phyloP scores from a whole-genome alignment of 2,329 filamentous ascomycete species.

The Pseudodiploospora longispora region DNA sequence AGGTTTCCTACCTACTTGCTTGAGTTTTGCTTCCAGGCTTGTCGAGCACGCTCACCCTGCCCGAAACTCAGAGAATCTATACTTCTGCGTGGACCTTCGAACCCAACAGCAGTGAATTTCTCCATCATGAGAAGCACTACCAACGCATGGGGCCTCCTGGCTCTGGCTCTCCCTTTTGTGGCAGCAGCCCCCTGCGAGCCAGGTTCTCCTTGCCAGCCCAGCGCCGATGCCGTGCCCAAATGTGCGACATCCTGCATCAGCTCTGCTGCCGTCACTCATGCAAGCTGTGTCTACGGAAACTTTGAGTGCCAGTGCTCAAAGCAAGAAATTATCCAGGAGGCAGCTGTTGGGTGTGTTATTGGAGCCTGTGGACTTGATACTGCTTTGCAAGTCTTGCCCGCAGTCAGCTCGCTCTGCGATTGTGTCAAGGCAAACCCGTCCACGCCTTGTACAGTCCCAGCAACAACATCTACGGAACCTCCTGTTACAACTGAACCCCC shows the following conservation, averaged over 20 bases:
- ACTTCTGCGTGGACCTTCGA: neutral
- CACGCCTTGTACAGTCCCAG: constrained; percentile 10
- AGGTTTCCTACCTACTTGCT: too few relatives aligned
- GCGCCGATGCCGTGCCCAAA: constrained; percentile 15
- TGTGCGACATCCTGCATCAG: constrained; percentile 18
- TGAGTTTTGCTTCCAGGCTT: neutral
- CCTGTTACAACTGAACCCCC: neutral
- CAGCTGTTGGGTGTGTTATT: constrained; percentile 14
- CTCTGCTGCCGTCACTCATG: constrained; percentile 16
- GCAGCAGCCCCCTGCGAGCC: constrained; percentile 12
- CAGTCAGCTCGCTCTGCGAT: constrained; percentile 14
- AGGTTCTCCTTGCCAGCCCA: constrained; percentile 16
- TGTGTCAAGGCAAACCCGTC: constrained; percentile 17
- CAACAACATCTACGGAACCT: constrained; percentile 2
- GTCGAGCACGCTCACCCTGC: neutral
- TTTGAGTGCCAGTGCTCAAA: constrained; percentile 18
- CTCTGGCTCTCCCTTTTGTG: constrained; percentile 11
- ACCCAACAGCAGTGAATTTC: neutral
- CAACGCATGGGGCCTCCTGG: constrained; percentile 11
- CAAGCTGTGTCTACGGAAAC: constrained; percentile 14
- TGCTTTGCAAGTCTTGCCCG: constrained; percentile 10
- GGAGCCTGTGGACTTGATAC: constrained; percentile 12
- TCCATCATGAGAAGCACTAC: constrained; percentile 8
- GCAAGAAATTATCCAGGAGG: constrained; percentile 13
- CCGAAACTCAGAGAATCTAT: neutral